Evolutionary conservation across 805 yeast species (phyloP).

Genomic region (Metschnikowia santaceciliae): DNA sequence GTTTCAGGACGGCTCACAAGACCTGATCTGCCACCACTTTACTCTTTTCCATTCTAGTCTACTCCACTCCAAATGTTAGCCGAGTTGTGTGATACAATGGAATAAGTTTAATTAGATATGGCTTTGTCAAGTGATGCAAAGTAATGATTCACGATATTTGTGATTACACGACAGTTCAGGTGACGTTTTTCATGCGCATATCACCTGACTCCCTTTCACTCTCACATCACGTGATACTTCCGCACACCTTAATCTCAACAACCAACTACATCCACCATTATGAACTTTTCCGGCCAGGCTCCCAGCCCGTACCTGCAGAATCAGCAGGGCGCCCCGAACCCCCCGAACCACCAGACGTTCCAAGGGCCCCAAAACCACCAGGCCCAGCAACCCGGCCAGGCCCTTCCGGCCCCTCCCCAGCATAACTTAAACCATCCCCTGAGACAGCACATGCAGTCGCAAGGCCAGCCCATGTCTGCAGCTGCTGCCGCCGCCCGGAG

Average conservation of each 20-base stretch:
- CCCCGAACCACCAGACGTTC: not conserved
- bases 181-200: no score
- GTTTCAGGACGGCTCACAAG: no score
- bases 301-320: conserved; percentile 8
- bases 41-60: no score
- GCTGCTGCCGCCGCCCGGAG: conserved; percentile 18
- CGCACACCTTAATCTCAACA: not conserved
- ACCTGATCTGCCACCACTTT: no score
- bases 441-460: conserved; percentile 7
- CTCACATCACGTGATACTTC: not conserved
- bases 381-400: conserved; percentile 6
- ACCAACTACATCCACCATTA: not conserved
- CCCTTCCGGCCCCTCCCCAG: not conserved
- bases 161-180: no score
- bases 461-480: conserved; percentile 4
- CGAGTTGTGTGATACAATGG: no score
- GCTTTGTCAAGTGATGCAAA: no score
- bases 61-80: no score
- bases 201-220: no score
- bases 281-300: conserved; percentile 14
- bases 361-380: not conserved
- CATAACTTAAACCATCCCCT: not conserved
- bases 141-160: no score
- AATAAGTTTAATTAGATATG: no score
- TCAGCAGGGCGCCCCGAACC: conserved; percentile 6